These are phyloP conservation scores for Calophaca sinica DNA, from an alignment of 306 rosid species.

Conservation along the genomic window DNA sequence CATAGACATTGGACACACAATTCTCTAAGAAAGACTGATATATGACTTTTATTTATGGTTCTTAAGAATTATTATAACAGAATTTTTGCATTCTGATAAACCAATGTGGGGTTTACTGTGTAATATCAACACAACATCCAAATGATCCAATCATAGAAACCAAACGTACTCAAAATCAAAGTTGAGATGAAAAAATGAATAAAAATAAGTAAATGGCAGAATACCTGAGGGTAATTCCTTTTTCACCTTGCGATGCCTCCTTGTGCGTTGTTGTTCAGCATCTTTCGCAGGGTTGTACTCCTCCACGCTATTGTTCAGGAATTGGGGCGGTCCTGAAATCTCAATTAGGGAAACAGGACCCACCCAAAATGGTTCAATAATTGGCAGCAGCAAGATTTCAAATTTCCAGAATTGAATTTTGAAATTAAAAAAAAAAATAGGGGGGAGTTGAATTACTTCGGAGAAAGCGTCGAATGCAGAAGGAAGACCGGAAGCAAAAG, in stretches of 20 bases:
- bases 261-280: constrained; percentile 57
- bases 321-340: constrained; percentile 90
- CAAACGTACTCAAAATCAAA: constrained; percentile 6
- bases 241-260: constrained; percentile 73
- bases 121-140: not conserved
- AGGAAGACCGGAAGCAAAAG: constrained; percentile 69
- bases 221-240: constrained; percentile 79
- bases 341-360: constrained; percentile 43
- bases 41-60: not conserved
- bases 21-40: not conserved
- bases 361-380: constrained; percentile 16
- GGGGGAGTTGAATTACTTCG: constrained; percentile 59
- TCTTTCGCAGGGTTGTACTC: constrained; percentile 57
- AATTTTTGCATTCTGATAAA: not conserved
- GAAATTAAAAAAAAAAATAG: not conserved
- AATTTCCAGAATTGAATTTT: not conserved
- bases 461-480: constrained; percentile 92
- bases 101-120: too few species aligned
- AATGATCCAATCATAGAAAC: not conserved
- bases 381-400: not conserved
- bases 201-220: not conserved
- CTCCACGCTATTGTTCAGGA: constrained; percentile 79
- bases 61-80: not conserved
- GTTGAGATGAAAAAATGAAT: not conserved
- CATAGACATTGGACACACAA: not conserved